Percentiles rank a stretch among this genome's conserved stretches.
These are phyloP conservation scores for Salix suchowensis DNA, from an alignment of 345 rosid genomes.

Conservation along the genomic window DNA sequence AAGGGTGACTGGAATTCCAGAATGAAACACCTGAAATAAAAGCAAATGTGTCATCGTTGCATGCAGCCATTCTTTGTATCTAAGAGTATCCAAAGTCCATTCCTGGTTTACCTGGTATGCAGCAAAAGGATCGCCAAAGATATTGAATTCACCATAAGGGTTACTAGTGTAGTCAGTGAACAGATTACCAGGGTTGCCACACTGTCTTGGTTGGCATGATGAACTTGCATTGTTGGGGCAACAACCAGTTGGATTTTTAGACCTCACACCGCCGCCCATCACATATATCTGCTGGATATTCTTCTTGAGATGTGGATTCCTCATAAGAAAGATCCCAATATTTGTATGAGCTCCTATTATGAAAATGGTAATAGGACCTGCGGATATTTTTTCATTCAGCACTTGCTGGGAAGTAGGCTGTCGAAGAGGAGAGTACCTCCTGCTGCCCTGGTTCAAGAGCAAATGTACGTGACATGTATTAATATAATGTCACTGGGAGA, in stretches of 20 bases:
- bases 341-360: slow-evolving; percentile 73
- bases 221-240: slow-evolving; percentile 44
- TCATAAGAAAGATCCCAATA: slow-evolving; percentile 71
- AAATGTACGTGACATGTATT: too few species aligned
- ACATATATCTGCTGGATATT: slow-evolving; percentile 67
- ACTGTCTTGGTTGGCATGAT: slow-evolving; percentile 52
- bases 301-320: slow-evolving; percentile 62
- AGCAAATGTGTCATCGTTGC: not conserved
- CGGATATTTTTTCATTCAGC: slow-evolving; percentile 55
- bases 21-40: slow-evolving; percentile 63
- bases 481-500: too few species aligned
- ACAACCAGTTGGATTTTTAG: slow-evolving; percentile 58
- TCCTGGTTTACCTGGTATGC: slow-evolving; percentile 59
- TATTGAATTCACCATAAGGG: slow-evolving; percentile 88
- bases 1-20: slow-evolving; percentile 75
- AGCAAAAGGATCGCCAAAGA: slow-evolving; percentile 82
- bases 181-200: slow-evolving; percentile 69
- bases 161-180: slow-evolving; percentile 62
- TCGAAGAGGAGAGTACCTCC: slow-evolving; percentile 66
- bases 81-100: not conserved
- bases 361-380: slow-evolving; percentile 60
- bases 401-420: slow-evolving; percentile 84
- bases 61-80: not conserved
- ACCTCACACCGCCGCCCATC: slow-evolving; percentile 90
- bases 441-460: slow-evolving; percentile 53